phyloP scores from a whole-genome alignment of 495 filamentous ascomycete genomes.

The Tricharina praecox region DNA sequence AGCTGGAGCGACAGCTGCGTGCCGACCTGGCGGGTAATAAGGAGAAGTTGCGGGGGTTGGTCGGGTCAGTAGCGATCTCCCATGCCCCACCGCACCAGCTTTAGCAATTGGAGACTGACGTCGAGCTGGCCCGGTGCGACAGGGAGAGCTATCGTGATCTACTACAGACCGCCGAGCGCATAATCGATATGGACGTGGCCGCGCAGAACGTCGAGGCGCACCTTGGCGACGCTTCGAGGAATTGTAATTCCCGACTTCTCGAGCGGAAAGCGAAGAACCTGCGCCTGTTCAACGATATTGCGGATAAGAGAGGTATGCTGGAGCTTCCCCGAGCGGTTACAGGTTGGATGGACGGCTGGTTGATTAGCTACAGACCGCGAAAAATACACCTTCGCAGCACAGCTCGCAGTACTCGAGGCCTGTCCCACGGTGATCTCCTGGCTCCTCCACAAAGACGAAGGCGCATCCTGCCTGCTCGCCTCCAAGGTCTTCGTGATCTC shows the following conservation, averaged over 20 bases:
- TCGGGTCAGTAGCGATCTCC: conserved; percentile 56
- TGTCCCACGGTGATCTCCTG: conserved; percentile 38
- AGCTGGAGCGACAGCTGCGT: conserved; percentile 39
- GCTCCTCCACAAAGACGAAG: conserved; percentile 38
- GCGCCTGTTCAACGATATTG: conserved; percentile 38
- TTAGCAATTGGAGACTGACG: not conserved
- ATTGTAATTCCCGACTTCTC: conserved; percentile 58
- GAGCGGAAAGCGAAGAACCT: conserved; percentile 50
- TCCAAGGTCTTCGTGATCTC: conserved; percentile 71
- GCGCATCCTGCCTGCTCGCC: conserved; percentile 45
- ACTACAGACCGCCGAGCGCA: conserved; percentile 78
- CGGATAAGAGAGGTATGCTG: conserved; percentile 33
- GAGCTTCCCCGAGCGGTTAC: conserved; percentile 31
- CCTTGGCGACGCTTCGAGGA: conserved; percentile 52
- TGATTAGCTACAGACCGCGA: conserved; percentile 31
- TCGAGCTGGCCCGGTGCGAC: conserved; percentile 3
- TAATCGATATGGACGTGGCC: conserved; percentile 69
- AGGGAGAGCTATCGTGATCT: conserved; percentile 83
- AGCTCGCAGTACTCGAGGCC: conserved; percentile 45
- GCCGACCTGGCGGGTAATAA: conserved; percentile 55
- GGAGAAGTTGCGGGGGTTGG: conserved; percentile 72
- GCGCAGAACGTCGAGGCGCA: conserved; percentile 56
- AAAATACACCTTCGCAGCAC: conserved; percentile 41
- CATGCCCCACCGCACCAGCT: not conserved
- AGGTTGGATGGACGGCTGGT: conserved; percentile 26